phyloP scores from a whole-genome alignment of 768 basidiomycete species.

The Pleurotus giganteus region DNA sequence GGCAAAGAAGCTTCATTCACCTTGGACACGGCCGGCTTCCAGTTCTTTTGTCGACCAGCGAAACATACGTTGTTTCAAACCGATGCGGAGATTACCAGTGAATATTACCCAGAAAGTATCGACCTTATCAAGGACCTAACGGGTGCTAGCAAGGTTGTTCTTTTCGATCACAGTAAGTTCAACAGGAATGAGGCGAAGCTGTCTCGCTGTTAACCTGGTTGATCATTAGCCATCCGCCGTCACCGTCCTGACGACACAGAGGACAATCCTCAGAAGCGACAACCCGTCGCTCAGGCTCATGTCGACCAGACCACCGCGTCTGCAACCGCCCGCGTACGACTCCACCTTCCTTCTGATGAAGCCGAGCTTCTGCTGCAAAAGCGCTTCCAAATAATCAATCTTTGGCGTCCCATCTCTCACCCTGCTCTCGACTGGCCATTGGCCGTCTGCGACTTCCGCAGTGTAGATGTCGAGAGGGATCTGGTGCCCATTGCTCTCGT shows the following conservation, averaged over 20 bases:
- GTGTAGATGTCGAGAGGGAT: slow-evolving; percentile 39
- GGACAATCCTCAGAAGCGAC: slow-evolving; percentile 34
- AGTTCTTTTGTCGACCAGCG: slow-evolving; percentile 36
- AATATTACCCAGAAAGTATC: slow-evolving; percentile 62
- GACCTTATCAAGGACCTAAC: slow-evolving; percentile 58
- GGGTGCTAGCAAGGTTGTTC: slow-evolving; percentile 56
- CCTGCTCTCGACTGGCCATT: slow-evolving; percentile 51
- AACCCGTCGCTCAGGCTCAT: slow-evolving; percentile 46
- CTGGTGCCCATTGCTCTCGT: slow-evolving; percentile 41
- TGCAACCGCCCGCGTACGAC: slow-evolving; percentile 43
- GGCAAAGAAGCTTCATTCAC: slow-evolving; percentile 43
- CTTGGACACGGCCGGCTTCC: slow-evolving; percentile 54
- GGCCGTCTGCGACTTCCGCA: slow-evolving; percentile 49
- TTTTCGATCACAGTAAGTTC: slow-evolving; percentile 67
- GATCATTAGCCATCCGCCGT: slow-evolving; percentile 42
- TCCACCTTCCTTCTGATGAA: slow-evolving; percentile 47
- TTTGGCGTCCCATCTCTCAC: slow-evolving; percentile 55
- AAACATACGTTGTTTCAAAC: slow-evolving; percentile 46
- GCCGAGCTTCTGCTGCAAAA: slow-evolving; percentile 39
- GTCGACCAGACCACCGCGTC: slow-evolving; percentile 51
- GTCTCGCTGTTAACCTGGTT: not conserved
- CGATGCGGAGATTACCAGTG: slow-evolving; percentile 48
- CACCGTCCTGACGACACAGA: slow-evolving; percentile 35
- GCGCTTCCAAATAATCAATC: slow-evolving; percentile 58
- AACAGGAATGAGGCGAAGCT: too few relatives aligned